Base-by-base conservation (phyloP, 2,329 filamentous ascomycete species). In the Mycocentrospora acerina region DNA sequence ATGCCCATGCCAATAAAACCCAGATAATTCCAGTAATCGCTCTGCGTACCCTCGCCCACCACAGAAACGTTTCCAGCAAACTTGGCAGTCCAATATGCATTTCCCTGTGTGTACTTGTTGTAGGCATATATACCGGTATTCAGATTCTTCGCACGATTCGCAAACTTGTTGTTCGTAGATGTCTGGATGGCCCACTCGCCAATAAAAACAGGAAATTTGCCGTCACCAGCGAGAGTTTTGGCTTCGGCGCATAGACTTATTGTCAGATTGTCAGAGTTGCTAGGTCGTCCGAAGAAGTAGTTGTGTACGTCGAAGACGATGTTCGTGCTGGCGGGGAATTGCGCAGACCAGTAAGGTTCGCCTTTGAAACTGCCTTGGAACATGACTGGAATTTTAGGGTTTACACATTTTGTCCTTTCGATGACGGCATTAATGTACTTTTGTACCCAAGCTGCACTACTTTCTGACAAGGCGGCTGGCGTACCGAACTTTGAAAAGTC, bases 401-500 rank as follows among this genome's bases (percentile, higher is more conserved):
- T 37, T 14, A 47, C 35, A 12, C 50, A 51, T 6, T 40, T 46
- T 12, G 64, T 37, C 18, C 37, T 35, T 14, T 33, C 24, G 14
- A 47, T 14, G 2, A 56, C 52, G n/a, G 29, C 42, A 3, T 31
- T 31, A 29, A 66, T 53, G 53, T 68, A 69, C 5, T 50, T 60
- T 28, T 52, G 44, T 9, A 65, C 48, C 59, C 60, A 68, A 29
- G 52, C 49, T 5, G 57, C 48, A 19, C 55, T 60, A 18, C 46
- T 52, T 12, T 42, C 41, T 3, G 61, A 55, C 2, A 69, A 52
- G 12, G 53, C 59, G 2, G 53, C 55, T 3, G 59, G 43, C 1
- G 56, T 59, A 16, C 51, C 64, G 34, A 68, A 67, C 22, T 38
- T 50, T 9, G 47, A 35, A 16, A 67, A 32, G n/a, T n/a, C n/a